These are phyloP conservation scores for Botryosphaeria dothidea DNA, from an alignment of 2,329 filamentous ascomycete species.

Conservation along the genomic window DNA sequence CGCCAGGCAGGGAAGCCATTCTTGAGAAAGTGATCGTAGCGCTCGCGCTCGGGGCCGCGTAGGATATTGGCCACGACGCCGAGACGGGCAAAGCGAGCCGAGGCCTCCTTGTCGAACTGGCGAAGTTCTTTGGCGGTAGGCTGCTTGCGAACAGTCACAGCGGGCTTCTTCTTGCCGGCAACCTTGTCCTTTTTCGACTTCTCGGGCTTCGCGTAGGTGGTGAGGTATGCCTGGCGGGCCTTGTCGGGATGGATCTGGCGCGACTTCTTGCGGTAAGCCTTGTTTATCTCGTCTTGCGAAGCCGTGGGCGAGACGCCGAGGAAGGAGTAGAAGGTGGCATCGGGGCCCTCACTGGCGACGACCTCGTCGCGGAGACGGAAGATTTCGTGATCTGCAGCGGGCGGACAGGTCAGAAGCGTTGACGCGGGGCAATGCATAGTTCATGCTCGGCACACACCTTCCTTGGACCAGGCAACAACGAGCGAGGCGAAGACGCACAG, in stretches of 20 bases:
- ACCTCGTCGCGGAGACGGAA: slow-evolving; percentile 94
- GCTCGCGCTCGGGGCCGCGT: slow-evolving; percentile 73
- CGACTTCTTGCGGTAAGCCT: slow-evolving; percentile 89
- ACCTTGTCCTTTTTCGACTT: slow-evolving; percentile 38
- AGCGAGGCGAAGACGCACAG: slow-evolving; percentile 68
- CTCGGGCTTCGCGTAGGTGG: slow-evolving; percentile 60
- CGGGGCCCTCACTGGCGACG: slow-evolving; percentile 68
- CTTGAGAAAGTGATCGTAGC: slow-evolving; percentile 90
- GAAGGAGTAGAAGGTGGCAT: slow-evolving; percentile 91
- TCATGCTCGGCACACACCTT: slow-evolving; percentile 58
- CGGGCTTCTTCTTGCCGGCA: slow-evolving; percentile 52
- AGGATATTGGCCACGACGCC: slow-evolving; percentile 85
- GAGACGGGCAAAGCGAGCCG: slow-evolving; percentile 79
- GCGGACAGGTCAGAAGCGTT: not conserved
- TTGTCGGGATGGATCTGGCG: slow-evolving; percentile 90
- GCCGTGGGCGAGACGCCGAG: slow-evolving; percentile 74
- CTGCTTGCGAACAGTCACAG: slow-evolving; percentile 67
- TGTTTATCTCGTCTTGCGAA: slow-evolving; percentile 84
- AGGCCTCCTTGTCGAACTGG: slow-evolving; percentile 76
- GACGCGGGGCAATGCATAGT: not conserved
- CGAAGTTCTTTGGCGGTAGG: slow-evolving; percentile 75
- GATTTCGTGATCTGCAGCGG: slow-evolving; percentile 82
- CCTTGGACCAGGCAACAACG: slow-evolving; percentile 79
- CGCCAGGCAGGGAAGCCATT: slow-evolving; percentile 97
- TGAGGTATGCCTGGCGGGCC: slow-evolving; percentile 78